Conservation (phyloP, 164 flowering plant genomes). For the Magnolia kwangsiensis region DNA sequence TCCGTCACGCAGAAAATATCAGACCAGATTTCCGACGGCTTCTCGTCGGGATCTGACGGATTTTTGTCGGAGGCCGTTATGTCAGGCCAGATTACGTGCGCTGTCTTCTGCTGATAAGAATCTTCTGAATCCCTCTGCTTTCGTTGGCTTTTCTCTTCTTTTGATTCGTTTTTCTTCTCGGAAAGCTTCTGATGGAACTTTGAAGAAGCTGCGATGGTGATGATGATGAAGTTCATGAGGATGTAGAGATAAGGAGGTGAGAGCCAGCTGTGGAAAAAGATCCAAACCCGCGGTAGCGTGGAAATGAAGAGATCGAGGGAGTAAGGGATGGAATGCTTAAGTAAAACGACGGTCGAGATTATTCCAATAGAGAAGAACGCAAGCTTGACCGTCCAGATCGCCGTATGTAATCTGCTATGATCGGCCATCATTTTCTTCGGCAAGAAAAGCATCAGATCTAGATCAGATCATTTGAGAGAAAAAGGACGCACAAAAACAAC, state of each 20-base stretch:
- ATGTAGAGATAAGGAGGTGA: slow-evolving; percentile 65
- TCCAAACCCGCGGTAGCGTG: slow-evolving; percentile 37
- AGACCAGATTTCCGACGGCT: slow-evolving; percentile 10
- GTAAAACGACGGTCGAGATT: slow-evolving; percentile 15
- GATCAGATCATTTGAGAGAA: background rate
- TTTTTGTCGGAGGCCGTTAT: slow-evolving; percentile 7
- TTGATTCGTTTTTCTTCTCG: slow-evolving; percentile 7
- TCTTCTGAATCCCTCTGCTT: background rate
- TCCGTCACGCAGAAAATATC: slow-evolving; percentile 15
- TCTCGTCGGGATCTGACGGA: slow-evolving; percentile 9
- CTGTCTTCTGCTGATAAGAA: background rate
- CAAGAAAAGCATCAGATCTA: background rate
- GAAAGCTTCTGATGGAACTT: slow-evolving; percentile 24
- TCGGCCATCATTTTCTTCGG: slow-evolving; percentile 11
- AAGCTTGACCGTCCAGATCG: slow-evolving; percentile 18
- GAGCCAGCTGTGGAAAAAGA: slow-evolving; percentile 41
- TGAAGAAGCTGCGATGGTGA: slow-evolving; percentile 60
- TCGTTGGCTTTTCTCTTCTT: slow-evolving; percentile 7
- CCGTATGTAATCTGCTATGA: slow-evolving; percentile 15
- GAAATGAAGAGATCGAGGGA: slow-evolving; percentile 14
- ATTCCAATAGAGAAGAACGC: slow-evolving; percentile 19
- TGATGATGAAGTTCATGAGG: slow-evolving; percentile 62
- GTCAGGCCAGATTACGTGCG: slow-evolving; percentile 14
- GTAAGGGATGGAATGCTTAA: slow-evolving; percentile 23
- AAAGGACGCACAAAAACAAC: background rate